Evolutionary conservation across 352 stramenopile species (phyloP).

Genomic region (Globisporangium canariense): DNA sequence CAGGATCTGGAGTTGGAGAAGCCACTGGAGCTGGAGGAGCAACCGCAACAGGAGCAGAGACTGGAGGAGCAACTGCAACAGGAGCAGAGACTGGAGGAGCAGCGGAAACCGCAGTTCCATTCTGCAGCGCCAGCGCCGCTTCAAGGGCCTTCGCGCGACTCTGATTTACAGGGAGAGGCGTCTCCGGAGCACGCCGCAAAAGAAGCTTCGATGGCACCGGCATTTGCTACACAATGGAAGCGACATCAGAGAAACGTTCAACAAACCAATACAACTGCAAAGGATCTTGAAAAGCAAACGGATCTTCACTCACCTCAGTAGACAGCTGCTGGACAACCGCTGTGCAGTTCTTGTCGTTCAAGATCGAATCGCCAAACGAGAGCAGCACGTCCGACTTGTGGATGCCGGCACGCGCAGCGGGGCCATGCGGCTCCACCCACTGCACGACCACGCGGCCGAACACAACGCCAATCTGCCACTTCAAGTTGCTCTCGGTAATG

Average conservation of each 20-base stretch:
- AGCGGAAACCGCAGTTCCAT: constrained; percentile 1
- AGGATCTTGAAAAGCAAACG: not conserved
- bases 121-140: constrained; percentile 7
- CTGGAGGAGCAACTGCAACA: not conserved
- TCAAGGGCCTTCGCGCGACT: constrained; percentile 13
- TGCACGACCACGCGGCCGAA: constrained; percentile 83
- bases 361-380: constrained; percentile 61
- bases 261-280: not conserved
- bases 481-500: constrained; percentile 69
- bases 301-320: constrained; percentile 46
- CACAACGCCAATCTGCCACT: constrained; percentile 83
- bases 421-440: constrained; percentile 59
- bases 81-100: not conserved
- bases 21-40: not conserved
- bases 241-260: not conserved
- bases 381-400: constrained; percentile 86
- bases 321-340: constrained; percentile 76
- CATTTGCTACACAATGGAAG: constrained; percentile 33
- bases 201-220: constrained; percentile 66
- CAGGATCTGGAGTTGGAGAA: not conserved
- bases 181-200: constrained; percentile 62
- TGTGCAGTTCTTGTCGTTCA: constrained; percentile 76
- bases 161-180: constrained; percentile 22
- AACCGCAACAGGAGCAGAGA: not conserved
- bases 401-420: constrained; percentile 64